Evolutionary conservation across 1,284 basidiomycete species (phyloP), one percentile per base, ranked within the genome.

Genomic region (Boletus sp.): DNA sequence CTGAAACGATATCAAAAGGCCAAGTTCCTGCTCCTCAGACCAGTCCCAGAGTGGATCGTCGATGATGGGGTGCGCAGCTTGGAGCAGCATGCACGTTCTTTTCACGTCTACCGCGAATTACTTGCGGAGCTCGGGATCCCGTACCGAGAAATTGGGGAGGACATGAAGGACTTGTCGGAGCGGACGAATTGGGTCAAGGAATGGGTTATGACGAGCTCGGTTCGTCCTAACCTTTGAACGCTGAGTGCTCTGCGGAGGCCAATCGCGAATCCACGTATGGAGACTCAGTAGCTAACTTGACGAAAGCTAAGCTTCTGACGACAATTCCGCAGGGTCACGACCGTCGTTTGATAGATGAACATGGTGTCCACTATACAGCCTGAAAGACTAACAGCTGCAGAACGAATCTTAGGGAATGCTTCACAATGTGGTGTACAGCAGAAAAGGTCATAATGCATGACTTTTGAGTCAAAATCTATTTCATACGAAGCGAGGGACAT

Each of bases 61-160:
- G 82, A 84, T 53, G 82, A 84, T 51, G 82, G 81, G 1, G 69
- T 83, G 29, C 73, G 82, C 6, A 74, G 69, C 41, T 55, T 80
- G 49, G 76, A 81, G 17, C 69, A 81, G 38, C 72, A 77, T 30
- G 67, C 66, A 14, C 62, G 63, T 22, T 77, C 74, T 41, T 61
- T 73, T 27, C 52, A 65, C 13, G 59, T 69, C 20, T 80, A 75
- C 51, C 61, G 65, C 19, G 35, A 52, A 1, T 52, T 74, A 4
- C 61, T 83, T 35, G 51, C 58, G n/a, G 69, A 73, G 23, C 62
- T 81, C 22, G 69, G 60, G 0, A 78, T 84, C 20, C 48, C 62
- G 4, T 80, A 74, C 60, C 52, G 66, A 8, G 72, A 74, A 48
- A 68, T 84, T 34, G 76, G 76, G 19, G 55, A 57, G 23, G 70